Base-by-base conservation (phyloP, 176 grass and related monocot genomes). In the Raddia guianensis region DNA sequence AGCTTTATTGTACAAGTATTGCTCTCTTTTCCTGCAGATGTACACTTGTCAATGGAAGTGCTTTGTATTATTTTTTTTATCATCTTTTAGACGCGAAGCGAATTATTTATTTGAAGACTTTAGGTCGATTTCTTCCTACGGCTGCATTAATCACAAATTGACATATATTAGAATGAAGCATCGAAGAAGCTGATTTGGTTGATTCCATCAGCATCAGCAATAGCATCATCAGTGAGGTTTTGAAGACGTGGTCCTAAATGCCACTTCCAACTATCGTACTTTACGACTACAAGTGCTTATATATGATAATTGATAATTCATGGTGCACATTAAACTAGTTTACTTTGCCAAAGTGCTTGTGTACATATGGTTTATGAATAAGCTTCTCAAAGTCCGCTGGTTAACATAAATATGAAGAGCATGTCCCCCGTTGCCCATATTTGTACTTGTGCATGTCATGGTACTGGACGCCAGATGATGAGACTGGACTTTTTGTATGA, bases 211-310 rank as follows among this genome's bases (percentile, higher is more conserved):
- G 53, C 65, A 54, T 43, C 9, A 57, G 37, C 75, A 62, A 12
- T 58, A 65, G 4, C 48, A 71, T 45, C 50, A 64, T 78, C 46
- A 34, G 56, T 85, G 52, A 63, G 46, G 72, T 84, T 68, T 75
- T 37, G 20, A 76, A 15, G 73, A 3, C 50, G 15, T 76, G 43
- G 16, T 5, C 12, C 34, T 63, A 16, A 18, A 53, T 48, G 35
- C 1, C 20, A 34, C 13, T 49, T 60, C 27, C 32, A 62, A 60
- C 18, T 64, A 37, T n/a, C 9, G 33, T 12, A 43, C 64, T 77
- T 77, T 70, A 62, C 65, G 3, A 34, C 66, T 78, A 32, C 11
- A 85, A 63, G 5, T 46, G 46, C 19, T 40, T 60, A 57, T n/a
- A 13, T 45, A 32, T 32, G 8, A 5, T 74, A 18, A 40, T 40